Percentiles rank a stretch among this genome's conserved stretches.
These are phyloP conservation scores for Diplodia mutila DNA, from an alignment of 2,329 filamentous ascomycete genomes.

Conservation along the genomic window DNA sequence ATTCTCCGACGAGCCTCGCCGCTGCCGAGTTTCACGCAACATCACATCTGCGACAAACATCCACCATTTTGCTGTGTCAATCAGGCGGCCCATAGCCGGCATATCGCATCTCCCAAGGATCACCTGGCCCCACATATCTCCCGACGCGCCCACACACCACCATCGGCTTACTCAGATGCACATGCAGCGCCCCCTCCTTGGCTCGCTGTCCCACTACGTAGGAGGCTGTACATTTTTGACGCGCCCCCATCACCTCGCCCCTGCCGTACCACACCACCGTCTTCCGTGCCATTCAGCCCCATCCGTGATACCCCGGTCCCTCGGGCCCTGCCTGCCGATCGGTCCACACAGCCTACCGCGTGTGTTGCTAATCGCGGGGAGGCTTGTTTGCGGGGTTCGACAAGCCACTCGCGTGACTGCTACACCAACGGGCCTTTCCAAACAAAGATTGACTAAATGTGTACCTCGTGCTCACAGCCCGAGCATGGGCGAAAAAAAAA, in stretches of 20 bases:
- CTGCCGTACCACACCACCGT: neutral
- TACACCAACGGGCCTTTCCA: neutral
- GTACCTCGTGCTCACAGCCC: too few relatives aligned
- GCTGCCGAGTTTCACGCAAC: neutral
- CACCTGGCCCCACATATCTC: neutral
- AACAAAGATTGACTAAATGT: too few relatives aligned
- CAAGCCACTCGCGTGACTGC: neutral
- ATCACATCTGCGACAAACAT: neutral
- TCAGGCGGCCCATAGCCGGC: neutral
- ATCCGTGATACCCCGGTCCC: neutral
- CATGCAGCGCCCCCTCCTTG: neutral
- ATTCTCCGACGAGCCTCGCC: slow-evolving; percentile 6
- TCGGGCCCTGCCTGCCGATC: neutral
- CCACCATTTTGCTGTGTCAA: neutral
- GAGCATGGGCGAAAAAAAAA: neutral
- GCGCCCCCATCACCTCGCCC: neutral
- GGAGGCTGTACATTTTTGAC: neutral
- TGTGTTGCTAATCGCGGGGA: neutral
- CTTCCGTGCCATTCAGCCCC: neutral
- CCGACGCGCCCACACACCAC: neutral
- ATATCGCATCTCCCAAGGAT: neutral
- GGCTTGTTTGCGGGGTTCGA: neutral
- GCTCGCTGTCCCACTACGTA: neutral
- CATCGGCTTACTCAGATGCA: slow-evolving; percentile 5
- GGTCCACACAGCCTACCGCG: neutral